A percentile compares a stretch with the other conserved stretches of the same genome.
Evolutionary conservation across 202 grass and related monocot genomes (phyloP).

Genomic region (Eragrostis tef): DNA sequence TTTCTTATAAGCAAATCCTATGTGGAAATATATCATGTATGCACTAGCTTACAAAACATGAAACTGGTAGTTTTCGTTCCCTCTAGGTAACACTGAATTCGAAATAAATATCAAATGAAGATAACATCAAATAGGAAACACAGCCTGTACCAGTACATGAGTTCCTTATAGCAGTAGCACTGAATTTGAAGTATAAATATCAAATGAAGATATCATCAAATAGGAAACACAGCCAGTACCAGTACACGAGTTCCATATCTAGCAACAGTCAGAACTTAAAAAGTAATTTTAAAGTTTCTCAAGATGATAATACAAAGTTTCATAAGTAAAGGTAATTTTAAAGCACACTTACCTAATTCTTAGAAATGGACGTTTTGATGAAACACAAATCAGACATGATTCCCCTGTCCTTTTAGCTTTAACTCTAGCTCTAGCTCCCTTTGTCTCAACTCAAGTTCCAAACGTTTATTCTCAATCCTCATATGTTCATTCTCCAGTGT

Average conservation of each 20-base stretch:
- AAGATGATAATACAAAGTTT: neutral
- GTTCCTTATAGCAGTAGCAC: conserved; percentile 5
- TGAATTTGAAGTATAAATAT: neutral
- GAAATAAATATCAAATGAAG: conserved; percentile 22
- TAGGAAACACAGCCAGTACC: conserved; percentile 21
- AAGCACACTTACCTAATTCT: conserved; percentile 33
- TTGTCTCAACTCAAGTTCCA: conserved; percentile 63
- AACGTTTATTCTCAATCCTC: conserved; percentile 69
- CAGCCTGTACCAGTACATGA: neutral
- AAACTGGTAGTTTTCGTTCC: conserved; percentile 16
- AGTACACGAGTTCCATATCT: too few relatives aligned
- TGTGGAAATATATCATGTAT: conserved; percentile 12
- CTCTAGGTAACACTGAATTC: neutral
- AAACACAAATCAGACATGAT: conserved; percentile 38
- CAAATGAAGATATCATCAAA: conserved; percentile 4
- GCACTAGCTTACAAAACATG: conserved; percentile 12
- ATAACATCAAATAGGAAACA: conserved; percentile 40
- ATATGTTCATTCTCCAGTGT: conserved; percentile 74
- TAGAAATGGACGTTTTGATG: neutral
- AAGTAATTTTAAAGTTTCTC: conserved; percentile 5
- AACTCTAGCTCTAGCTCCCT: conserved; percentile 67
- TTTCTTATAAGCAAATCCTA: conserved; percentile 36
- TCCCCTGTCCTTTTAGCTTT: conserved; percentile 38
- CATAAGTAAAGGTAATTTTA: neutral
- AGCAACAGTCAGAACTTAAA: conserved; percentile 6